Evolutionary conservation across 257 asterid species (phyloP).

Genomic region (Nicotiana paniculata): DNA sequence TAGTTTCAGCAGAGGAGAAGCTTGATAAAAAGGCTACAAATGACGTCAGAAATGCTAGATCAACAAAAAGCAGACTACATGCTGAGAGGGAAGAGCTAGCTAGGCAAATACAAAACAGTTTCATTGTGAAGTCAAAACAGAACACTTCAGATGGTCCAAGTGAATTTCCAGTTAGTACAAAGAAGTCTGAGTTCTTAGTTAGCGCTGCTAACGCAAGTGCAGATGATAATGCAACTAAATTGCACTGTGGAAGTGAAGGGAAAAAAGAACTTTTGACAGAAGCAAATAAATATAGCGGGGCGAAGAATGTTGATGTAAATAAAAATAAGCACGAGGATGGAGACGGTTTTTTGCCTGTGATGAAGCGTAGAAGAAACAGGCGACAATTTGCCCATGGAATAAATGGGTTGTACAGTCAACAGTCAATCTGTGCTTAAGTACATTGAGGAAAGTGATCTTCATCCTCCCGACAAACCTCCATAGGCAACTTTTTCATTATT

Average conservation of each 20-base stretch:
- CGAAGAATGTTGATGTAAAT: slow-evolving; percentile 27
- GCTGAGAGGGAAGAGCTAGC: slow-evolving; percentile 86
- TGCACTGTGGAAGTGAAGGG: slow-evolving; percentile 54
- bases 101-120: slow-evolving; percentile 84
- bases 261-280: slow-evolving; percentile 26
- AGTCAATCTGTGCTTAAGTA: slow-evolving; percentile 78
- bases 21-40: slow-evolving; percentile 26
- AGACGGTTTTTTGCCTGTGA: slow-evolving; percentile 88
- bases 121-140: slow-evolving; percentile 88
- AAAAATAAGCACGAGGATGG: slow-evolving; percentile 48
- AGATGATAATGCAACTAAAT: slow-evolving; percentile 72
- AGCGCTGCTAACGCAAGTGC: slow-evolving; percentile 72
- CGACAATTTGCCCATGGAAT: slow-evolving; percentile 65
- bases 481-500: neutral
- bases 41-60: slow-evolving; percentile 34
- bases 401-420: slow-evolving; percentile 64
- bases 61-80: slow-evolving; percentile 47
- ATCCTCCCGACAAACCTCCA: neutral
- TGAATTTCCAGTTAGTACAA: slow-evolving; percentile 30
- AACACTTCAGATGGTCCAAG: slow-evolving; percentile 48
- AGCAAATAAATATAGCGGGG: slow-evolving; percentile 20
- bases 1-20: slow-evolving; percentile 37
- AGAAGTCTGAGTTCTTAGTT: slow-evolving; percentile 41
- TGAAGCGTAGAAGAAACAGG: slow-evolving; percentile 76
- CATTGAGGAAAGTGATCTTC: slow-evolving; percentile 41